Percentiles rank a stretch among this genome's conserved stretches.
Conservation (phyloP, 2,329 filamentous ascomycete species). For the Colletotrichum phormii region DNA sequence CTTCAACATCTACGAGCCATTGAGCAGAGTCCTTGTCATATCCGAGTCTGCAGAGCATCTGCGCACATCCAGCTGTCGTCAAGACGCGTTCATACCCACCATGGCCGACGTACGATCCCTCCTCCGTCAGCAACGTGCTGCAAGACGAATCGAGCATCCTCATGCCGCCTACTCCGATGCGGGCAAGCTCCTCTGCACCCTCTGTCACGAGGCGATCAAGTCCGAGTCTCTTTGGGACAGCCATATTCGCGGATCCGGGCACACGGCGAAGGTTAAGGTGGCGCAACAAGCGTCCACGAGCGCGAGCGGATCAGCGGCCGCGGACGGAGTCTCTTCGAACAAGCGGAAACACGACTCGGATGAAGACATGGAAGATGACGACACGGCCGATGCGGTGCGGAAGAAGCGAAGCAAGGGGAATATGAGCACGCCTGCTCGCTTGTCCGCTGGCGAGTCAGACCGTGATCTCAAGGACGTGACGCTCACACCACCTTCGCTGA, state of each 20-base stretch:
- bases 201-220: conserved; percentile 74
- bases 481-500: conserved; percentile 55
- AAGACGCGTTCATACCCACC: conserved; percentile 24
- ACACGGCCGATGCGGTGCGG: conserved; percentile 49
- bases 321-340: conserved; percentile 35
- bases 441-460: conserved; percentile 39
- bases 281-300: conserved; percentile 4
- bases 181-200: conserved; percentile 74
- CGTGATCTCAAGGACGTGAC: conserved; percentile 35
- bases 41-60: too few relatives aligned
- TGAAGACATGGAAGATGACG: conserved; percentile 47
- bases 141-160: conserved; percentile 78
- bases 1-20: conserved; percentile 22
- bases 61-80: neutral
- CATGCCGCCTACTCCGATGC: conserved; percentile 75
- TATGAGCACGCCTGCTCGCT: conserved; percentile 37
- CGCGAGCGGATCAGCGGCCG: conserved; percentile 24
- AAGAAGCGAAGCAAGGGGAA: conserved; percentile 61
- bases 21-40: neutral
- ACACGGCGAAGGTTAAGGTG: conserved; percentile 41
- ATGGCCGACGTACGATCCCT: conserved; percentile 87
- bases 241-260: conserved; percentile 64
- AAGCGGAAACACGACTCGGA: conserved; percentile 44
- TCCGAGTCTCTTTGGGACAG: conserved; percentile 75
- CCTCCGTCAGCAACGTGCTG: conserved; percentile 80